Percentiles rank a stretch among this genome's conserved stretches.
Conservation (phyloP, 1,139 yeast genomes). For the Pichia sp. region DNA sequence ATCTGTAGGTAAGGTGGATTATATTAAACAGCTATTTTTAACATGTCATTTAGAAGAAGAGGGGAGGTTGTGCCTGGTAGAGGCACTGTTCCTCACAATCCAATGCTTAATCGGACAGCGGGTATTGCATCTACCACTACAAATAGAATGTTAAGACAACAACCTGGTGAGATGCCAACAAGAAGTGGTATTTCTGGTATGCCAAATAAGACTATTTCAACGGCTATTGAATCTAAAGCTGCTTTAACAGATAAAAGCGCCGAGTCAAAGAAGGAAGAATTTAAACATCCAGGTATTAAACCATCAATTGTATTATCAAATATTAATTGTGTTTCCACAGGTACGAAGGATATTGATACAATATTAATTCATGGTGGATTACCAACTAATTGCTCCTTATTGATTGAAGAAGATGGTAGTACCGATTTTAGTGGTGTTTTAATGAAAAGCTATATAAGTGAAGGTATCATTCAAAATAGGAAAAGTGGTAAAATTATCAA, state of each 20-base stretch:
- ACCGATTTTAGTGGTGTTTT: slow-evolving; percentile 84
- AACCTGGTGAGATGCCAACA: too few relatives aligned
- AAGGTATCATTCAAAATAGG: slow-evolving; percentile 71
- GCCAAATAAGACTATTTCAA: too few relatives aligned
- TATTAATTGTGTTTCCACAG: slow-evolving; percentile 71
- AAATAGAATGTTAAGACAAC: too few relatives aligned
- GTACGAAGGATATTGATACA: slow-evolving; percentile 68
- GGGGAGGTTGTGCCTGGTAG: slow-evolving; percentile 47
- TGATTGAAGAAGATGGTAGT: slow-evolving; percentile 80
- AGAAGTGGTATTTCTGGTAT: too few relatives aligned
- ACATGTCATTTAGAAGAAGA: slow-evolving; percentile 68
- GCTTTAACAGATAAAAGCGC: too few relatives aligned
- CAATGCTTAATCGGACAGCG: slow-evolving; percentile 10
- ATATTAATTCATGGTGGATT: slow-evolving; percentile 77
- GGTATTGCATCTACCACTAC: too few relatives aligned
- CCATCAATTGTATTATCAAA: slow-evolving; percentile 71
- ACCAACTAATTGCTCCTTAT: slow-evolving; percentile 66
- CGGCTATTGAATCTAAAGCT: too few relatives aligned
- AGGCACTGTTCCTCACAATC: slow-evolving; percentile 10
- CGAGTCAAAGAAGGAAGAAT: background rate
- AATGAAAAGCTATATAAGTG: slow-evolving; percentile 66
- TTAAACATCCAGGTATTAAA: slow-evolving; percentile 45
- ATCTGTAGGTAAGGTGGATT: too few relatives aligned
- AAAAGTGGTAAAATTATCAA: slow-evolving; percentile 30
- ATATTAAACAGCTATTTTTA: too few relatives aligned